A percentile compares a stretch with the other conserved stretches of the same genome.
phyloP scores from a whole-genome alignment of 2,329 filamentous ascomycete species.

The Biscogniauxia sp. region DNA sequence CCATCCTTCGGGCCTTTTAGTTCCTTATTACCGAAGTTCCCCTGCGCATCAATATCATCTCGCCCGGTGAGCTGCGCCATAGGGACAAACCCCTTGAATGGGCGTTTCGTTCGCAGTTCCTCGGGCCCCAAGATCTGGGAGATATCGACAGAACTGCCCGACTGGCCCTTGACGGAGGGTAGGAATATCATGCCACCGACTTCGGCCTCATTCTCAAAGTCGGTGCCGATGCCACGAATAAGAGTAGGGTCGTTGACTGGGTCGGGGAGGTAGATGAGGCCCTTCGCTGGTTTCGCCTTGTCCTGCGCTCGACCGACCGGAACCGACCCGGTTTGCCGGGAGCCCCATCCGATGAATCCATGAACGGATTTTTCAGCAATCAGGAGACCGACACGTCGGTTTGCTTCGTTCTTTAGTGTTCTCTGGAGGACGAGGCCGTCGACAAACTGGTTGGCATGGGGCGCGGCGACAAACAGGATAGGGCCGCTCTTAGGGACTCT shows the following conservation, averaged over 20 bases:
- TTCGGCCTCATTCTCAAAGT: constrained; percentile 76
- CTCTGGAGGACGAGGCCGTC: constrained; percentile 93
- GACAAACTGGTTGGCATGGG: constrained; percentile 96
- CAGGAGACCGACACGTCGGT: constrained; percentile 85
- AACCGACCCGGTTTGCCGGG: constrained; percentile 81
- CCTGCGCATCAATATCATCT: constrained; percentile 66
- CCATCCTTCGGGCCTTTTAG: constrained; percentile 54
- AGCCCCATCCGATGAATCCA: constrained; percentile 86
- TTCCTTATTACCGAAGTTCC: constrained; percentile 57
- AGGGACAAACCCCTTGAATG: constrained; percentile 75
- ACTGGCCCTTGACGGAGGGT: constrained; percentile 74
- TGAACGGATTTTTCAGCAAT: constrained; percentile 95
- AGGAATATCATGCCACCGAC: constrained; percentile 82
- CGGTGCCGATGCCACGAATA: constrained; percentile 73
- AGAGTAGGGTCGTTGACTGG: constrained; percentile 81
- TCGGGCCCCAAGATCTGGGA: constrained; percentile 75
- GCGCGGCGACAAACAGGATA: constrained; percentile 92
- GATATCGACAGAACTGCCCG: constrained; percentile 80
- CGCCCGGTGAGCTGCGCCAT: constrained; percentile 80
- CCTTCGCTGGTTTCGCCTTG: constrained; percentile 73
- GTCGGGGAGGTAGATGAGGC: constrained; percentile 85
- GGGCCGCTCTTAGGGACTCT: constrained; percentile 86
- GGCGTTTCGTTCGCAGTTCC: constrained; percentile 81
- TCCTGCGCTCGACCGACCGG: constrained; percentile 94
- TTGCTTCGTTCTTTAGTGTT: constrained; percentile 80